Evolutionary conservation across 495 filamentous ascomycete genomes (phyloP), one percentile per base, ranked within the genome.

Genomic region (Paragyromitra xinjiangensis): DNA sequence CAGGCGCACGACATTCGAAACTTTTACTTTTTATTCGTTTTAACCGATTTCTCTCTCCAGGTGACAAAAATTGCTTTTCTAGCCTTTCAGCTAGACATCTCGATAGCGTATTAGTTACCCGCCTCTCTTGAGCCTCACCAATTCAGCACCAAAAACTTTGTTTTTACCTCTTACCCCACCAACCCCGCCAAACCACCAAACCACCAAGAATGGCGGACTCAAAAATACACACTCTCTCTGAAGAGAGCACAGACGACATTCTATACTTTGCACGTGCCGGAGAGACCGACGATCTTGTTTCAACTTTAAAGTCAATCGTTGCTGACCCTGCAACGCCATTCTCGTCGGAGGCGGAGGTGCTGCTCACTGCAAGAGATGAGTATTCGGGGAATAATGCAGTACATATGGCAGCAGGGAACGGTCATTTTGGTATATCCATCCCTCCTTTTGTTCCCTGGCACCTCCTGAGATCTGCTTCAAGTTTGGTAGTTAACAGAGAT

Each of bases 341-440:
- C 83, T 86, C 3, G 40, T 44, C 61, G 2, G 71, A 76, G 34
- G 83, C 86, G 22, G 85, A 88, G 40, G 86, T 97, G 66, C 82
- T 97, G 34, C 78, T 85, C 40, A 87, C 88, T 40, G 90, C 91
- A 11, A 88, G 88, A 69, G 94, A 97, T 78, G 86, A 89, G 29
- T 86, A 89, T 39, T 91, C 89, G 69, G 90, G 91, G 29, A 96
- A 93, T 77, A 85, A 86, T 42, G 86, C 92, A 19, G 84, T 97
- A 80, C 95, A 98, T 85, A 97, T 93, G 88, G 93, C 93, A 0
- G 89, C 92, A 45, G 95, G 92, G 9, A 98, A 98, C 85, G 94
- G 94, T 40, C 92, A 95, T 81, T 69, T 86, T 58, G 92, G 93
- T 95, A 88, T 76, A 84, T 81, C 11, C 9, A 14, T 12, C 50